Evolutionary conservation across 441 rosid genomes (phyloP).

Genomic region (Gossypium laxum): DNA sequence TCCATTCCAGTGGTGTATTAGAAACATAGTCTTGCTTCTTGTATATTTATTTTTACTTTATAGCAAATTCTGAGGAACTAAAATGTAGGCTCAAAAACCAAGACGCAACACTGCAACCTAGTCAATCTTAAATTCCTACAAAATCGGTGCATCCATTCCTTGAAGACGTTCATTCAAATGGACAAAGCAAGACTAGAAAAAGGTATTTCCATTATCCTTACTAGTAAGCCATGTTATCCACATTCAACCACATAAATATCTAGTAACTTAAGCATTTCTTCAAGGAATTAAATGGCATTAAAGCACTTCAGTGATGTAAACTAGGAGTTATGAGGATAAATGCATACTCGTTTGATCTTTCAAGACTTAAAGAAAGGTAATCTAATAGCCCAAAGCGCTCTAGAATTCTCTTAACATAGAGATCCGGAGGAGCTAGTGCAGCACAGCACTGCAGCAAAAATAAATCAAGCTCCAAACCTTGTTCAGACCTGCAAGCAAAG

Average conservation of each 20-base stretch:
- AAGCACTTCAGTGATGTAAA: background rate
- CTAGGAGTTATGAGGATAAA: conserved; percentile 8
- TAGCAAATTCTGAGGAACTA: background rate
- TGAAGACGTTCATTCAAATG: background rate
- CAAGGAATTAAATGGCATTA: background rate
- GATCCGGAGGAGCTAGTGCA: conserved; percentile 88
- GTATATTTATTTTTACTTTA: background rate
- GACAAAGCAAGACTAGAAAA: background rate
- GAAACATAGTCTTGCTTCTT: background rate
- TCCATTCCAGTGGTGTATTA: background rate
- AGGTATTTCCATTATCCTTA: background rate
- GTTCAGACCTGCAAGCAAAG: conserved; percentile 69
- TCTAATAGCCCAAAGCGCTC: conserved; percentile 72
- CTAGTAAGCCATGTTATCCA: background rate
- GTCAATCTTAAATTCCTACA: background rate
- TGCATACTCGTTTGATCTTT: conserved; percentile 57
- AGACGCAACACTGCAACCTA: background rate
- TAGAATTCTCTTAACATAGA: conserved; percentile 53
- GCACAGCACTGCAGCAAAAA: conserved; percentile 97
- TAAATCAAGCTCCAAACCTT: conserved; percentile 91
- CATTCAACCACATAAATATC: background rate
- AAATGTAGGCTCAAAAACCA: background rate
- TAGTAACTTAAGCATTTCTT: background rate
- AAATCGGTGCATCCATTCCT: background rate
- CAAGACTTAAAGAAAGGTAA: conserved; percentile 51